Percentiles rank a stretch among this genome's conserved stretches.
These are phyloP conservation scores for Phaffomyces opuntiae DNA, from an alignment of 805 yeast genomes.

Conservation along the genomic window DNA sequence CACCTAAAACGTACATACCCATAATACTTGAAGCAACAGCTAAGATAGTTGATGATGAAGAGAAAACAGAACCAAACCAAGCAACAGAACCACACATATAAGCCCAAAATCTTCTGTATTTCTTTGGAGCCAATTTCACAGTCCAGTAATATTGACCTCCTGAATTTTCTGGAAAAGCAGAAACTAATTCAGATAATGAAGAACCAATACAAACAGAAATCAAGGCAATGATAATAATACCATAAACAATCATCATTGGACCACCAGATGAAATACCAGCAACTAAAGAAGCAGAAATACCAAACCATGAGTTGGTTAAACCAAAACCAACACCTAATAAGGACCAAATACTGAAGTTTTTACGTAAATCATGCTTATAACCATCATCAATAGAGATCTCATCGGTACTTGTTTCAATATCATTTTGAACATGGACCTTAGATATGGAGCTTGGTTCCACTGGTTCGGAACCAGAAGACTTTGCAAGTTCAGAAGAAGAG, in stretches of 20 bases:
- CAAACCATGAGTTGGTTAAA: constrained; percentile 53
- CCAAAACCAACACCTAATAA: constrained; percentile 53
- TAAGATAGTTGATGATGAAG: constrained; percentile 50
- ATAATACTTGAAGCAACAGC: constrained; percentile 43
- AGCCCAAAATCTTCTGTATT: constrained; percentile 29
- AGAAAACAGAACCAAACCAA: constrained; percentile 55
- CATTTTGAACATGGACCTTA: neutral
- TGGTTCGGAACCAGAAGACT: neutral
- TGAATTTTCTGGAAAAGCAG: constrained; percentile 43
- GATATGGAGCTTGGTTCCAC: neutral
- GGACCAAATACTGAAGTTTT: constrained; percentile 34
- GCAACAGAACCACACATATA: constrained; percentile 52
- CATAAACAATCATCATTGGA: constrained; percentile 49
- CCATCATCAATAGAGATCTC: constrained; percentile 7
- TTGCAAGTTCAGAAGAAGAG: neutral
- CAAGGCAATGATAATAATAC: constrained; percentile 42
- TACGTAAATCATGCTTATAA: constrained; percentile 13
- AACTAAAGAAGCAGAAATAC: constrained; percentile 47
- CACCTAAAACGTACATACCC: constrained; percentile 39
- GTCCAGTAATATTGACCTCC: constrained; percentile 58
- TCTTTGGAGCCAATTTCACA: constrained; percentile 39
- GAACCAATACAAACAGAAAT: constrained; percentile 40
- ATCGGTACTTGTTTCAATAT: neutral
- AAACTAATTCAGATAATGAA: constrained; percentile 43
- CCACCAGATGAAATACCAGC: constrained; percentile 51